Base-by-base conservation (phyloP, 345 rosid genomes). In the Rhodamnia rubescens region DNA sequence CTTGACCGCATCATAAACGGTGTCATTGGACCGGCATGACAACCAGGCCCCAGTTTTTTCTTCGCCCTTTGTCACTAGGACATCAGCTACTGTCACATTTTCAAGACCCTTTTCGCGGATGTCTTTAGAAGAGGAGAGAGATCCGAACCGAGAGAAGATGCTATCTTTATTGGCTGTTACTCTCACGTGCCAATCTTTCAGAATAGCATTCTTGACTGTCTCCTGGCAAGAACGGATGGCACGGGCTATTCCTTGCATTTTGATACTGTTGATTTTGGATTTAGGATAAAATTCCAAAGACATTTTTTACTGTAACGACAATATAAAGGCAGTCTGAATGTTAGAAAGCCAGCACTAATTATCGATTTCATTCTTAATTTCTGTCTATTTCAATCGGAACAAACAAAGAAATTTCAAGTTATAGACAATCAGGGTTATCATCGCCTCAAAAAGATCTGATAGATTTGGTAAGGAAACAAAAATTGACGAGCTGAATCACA, bases 61-160 rank as follows among this genome's bases (percentile, higher is more conserved):
- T 8, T 90, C 89, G 20, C 92, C 95, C 83, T 95, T 97, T 8
- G 92, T 94, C 89, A 85, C 85, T 42, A 97, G 90, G 54, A 95
- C 93, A 82, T 95, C 98, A 27, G 95, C 93, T 40, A 94, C 99
- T 40, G 95, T 94, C 84, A 92, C 40, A 90, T 95, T 96, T 83
- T 95, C 95, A 47, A 94, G 87, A 49, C 96, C 99, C 85, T 90
- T 95, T 90, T 94, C 95, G 53, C 82, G 93, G 40, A 87, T 74
- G 3, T 87, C 82, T 16, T 88, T 80, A 13, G 92, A 80, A 4
- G 89, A 88, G 53, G 91, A 89, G 27, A 88, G 69, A 26, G 84
- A 85, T 40, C 90, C 90, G 18, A 86, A 87, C 52, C 90, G 86
- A 10, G 93, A 85, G 51, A 88, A 80, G 75, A 88, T 74, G 42